These are phyloP conservation scores for Mycena leptocephala DNA, from an alignment of 768 basidiomycete genomes.

Conservation along the genomic window DNA sequence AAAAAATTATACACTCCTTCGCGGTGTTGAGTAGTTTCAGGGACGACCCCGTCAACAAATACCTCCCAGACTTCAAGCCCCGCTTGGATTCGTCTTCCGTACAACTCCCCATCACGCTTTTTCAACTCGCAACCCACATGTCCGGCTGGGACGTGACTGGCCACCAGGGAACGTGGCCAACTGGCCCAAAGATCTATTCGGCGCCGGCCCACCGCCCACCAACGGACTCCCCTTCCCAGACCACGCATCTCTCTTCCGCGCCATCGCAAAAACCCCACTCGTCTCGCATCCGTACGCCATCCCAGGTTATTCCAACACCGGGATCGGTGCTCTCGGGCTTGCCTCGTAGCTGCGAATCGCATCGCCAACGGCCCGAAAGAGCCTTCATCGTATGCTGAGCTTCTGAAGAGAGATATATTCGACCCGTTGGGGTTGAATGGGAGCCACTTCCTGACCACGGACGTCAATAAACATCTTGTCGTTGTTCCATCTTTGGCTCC, in stretches of 20 bases:
- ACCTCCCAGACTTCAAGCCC: conserved; percentile 45
- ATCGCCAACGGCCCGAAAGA: conserved; percentile 6
- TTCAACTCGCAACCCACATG: conserved; percentile 41
- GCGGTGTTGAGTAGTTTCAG: conserved; percentile 33
- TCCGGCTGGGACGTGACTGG: conserved; percentile 17
- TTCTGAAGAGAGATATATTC: conserved; percentile 57
- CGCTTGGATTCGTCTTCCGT: conserved; percentile 27
- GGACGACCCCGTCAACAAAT: conserved; percentile 56
- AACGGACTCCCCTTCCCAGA: conserved; percentile 58
- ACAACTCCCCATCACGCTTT: conserved; percentile 40
- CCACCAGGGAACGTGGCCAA: conserved; percentile 45
- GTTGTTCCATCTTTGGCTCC: conserved; percentile 51
- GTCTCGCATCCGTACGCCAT: conserved; percentile 46
- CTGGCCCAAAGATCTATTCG: conserved; percentile 54
- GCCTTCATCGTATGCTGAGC: conserved; percentile 47
- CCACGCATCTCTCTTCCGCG: conserved; percentile 43
- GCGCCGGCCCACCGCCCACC: conserved; percentile 52
- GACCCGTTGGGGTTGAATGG: conserved; percentile 53
- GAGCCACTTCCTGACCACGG: conserved; percentile 50
- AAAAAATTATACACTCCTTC: too few relatives aligned
- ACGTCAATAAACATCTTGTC: conserved; percentile 43
- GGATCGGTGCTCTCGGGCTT: conserved; percentile 51
- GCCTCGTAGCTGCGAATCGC: conserved; percentile 53
- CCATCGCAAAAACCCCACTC: conserved; percentile 44
- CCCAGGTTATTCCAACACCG: conserved; percentile 60